Base-by-base conservation (phyloP, 2,329 filamentous ascomycete species). In the Aspergillus viridinutans region DNA sequence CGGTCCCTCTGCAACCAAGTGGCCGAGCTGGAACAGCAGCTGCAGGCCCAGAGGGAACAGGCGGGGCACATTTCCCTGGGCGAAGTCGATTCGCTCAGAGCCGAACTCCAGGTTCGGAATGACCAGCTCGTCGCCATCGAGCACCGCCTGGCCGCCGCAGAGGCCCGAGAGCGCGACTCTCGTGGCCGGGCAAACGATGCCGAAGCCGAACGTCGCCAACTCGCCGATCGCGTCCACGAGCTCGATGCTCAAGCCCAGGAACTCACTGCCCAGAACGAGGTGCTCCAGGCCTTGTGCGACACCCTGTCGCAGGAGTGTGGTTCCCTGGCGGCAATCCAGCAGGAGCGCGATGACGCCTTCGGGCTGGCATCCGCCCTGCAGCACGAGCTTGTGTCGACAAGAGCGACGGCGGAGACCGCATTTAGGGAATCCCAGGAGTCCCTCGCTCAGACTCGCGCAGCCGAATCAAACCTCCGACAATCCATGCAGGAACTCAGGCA, bases 11-110 rank as follows among this genome's bases (percentile, higher is more conserved):
- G 17, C 10, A 35, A 48, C 21, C 51, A 56, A 6, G 20, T 63
- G 42, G 29, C 42, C 38, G 38, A 50, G 47, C 53, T 64, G 23
- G 48, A 63, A 54, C 17, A 52, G 23, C 50, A 62, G 49, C 25
- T 60, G 28, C 28, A 49, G n/a, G 9, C 45, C n/a, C 40, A 35
- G 25, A 49, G 4, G 40, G 40, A 53, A n/a, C 40, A 54, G 29
- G 38, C 9, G n/a, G 50, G 56, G 14, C 45, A 21, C 43, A 43
- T 35, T n/a, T 53, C 47, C 32, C 35, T 35, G 23, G 53, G 26
- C 7, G 55, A 58, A n/a, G n/a, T 49, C 26, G 14, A 54, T 21
- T 58, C 52, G 21, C 53, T 59, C 21, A 54, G 51, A 53, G 55
- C 50, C n/a, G 54, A 60, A 28, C 40, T 59, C 17, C 47, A 51